Evolutionary conservation across 371 early-diverging fungal genomes (phyloP).

Genomic region (Circinella minor): DNA sequence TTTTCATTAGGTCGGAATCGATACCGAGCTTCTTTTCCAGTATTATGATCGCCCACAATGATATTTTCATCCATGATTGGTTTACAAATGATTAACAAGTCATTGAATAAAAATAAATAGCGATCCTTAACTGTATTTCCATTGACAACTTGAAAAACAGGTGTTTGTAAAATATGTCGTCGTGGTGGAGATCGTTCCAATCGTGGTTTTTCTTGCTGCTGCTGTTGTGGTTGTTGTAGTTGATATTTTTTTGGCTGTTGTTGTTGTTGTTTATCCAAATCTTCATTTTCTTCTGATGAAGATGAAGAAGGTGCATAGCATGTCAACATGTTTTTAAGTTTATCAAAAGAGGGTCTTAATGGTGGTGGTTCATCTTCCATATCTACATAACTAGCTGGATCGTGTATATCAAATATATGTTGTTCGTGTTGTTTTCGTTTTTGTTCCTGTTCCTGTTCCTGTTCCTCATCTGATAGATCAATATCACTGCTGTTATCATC

Average conservation of each 20-base stretch:
- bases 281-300: neutral
- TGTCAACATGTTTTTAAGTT: conserved; percentile 12
- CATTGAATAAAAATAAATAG: conserved; percentile 82
- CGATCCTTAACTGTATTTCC: conserved; percentile 74
- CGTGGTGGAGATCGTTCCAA: conserved; percentile 47
- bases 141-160: conserved; percentile 78
- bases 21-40: conserved; percentile 21
- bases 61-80: conserved; percentile 56
- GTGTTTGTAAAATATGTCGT: conserved; percentile 74
- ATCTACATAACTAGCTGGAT: conserved; percentile 14
- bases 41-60: conserved; percentile 26
- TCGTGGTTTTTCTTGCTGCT: neutral
- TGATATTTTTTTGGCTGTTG: neutral
- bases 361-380: conserved; percentile 1
- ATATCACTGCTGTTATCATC: conserved; percentile 46
- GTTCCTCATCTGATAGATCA: conserved; percentile 50
- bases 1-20: conserved; percentile 53
- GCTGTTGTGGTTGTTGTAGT: neutral
- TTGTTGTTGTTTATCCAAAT: neutral
- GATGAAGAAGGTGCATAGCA: neutral
- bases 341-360: conserved; percentile 2
- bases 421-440: neutral
- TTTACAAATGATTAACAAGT: conserved; percentile 79
- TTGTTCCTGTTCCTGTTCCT: neutral
- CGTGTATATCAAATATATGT: conserved; percentile 6